Conservation (phyloP, 2,329 filamentous ascomycete genomes). For the Penicillium sclerotigenum region DNA sequence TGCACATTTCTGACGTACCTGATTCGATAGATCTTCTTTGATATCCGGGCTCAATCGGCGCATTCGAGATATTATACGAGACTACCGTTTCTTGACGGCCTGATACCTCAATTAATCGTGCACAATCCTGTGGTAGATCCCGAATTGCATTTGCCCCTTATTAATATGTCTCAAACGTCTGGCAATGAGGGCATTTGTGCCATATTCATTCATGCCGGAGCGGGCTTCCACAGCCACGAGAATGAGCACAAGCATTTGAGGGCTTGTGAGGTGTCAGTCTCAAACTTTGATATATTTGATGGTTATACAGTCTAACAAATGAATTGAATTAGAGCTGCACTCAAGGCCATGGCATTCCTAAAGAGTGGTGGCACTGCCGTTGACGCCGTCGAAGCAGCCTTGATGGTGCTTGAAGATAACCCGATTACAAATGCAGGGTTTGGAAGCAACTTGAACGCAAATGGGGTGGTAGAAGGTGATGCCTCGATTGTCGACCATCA, state of each 20-base stretch:
- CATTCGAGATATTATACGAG: no score
- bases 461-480: conserved; percentile 91
- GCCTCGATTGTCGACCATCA: conserved; percentile 88
- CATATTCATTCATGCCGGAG: conserved; percentile 93
- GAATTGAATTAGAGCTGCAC: conserved; percentile 64
- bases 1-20: no score
- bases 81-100: no score
- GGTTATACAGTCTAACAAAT: not conserved
- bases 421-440: conserved; percentile 97
- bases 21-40: not conserved
- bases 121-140: not conserved
- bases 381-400: conserved; percentile 85
- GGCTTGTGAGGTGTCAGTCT: conserved; percentile 79
- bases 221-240: conserved; percentile 83
- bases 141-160: not conserved
- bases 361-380: conserved; percentile 74
- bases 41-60: not conserved
- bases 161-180: conserved; percentile 33
- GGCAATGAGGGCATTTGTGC: conserved; percentile 58
- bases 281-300: not conserved
- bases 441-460: conserved; percentile 88
- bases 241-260: conserved; percentile 83
- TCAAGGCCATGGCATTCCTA: conserved; percentile 75
- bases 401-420: conserved; percentile 83
- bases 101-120: not conserved